Evolutionary conservation across 2,329 filamentous ascomycete species (phyloP).

Genomic region (Cytospora schulzeri): DNA sequence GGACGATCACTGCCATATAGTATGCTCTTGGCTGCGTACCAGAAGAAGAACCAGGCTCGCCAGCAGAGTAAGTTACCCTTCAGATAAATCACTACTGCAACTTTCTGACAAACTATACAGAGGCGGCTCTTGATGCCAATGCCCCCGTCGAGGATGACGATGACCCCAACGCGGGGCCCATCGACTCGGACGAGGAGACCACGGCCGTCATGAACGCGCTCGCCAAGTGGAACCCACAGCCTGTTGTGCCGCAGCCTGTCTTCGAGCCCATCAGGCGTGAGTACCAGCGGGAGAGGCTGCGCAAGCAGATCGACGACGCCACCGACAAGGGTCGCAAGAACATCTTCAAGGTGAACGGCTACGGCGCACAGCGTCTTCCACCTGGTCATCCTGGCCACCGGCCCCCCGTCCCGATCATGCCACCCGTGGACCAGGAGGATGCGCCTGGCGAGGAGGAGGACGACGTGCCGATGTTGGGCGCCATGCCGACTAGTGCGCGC

Average conservation of each 20-base stretch:
- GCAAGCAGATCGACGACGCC: conserved; percentile 67
- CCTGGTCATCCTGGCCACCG: conserved; percentile 48
- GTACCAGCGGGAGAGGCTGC: conserved; percentile 64
- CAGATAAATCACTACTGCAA: not conserved
- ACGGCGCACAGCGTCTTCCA: conserved; percentile 56
- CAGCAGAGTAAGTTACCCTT: conserved; percentile 75
- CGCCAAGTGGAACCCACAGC: conserved; percentile 74
- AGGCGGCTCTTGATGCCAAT: conserved; percentile 92
- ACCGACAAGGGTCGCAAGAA: conserved; percentile 67
- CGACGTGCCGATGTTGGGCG: conserved; percentile 29
- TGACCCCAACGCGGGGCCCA: conserved; percentile 74
- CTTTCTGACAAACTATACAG: conserved; percentile 46
- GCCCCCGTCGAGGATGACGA: conserved; percentile 86
- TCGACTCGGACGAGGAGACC: conserved; percentile 95
- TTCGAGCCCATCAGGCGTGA: conserved; percentile 64
- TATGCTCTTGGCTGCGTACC: conserved; percentile 83
- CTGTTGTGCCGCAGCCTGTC: conserved; percentile 68
- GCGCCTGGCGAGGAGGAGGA: conserved; percentile 61
- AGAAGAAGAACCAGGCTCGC: conserved; percentile 98
- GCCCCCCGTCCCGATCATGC: conserved; percentile 26
- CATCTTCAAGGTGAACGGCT: conserved; percentile 63
- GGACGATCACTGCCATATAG: conserved; percentile 88
- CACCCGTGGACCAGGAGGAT: conserved; percentile 53
- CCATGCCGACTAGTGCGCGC: conserved; percentile 20
- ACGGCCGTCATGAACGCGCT: conserved; percentile 84